Conservation (phyloP, 1,284 basidiomycete genomes). For the Cronartium quercuum region DNA sequence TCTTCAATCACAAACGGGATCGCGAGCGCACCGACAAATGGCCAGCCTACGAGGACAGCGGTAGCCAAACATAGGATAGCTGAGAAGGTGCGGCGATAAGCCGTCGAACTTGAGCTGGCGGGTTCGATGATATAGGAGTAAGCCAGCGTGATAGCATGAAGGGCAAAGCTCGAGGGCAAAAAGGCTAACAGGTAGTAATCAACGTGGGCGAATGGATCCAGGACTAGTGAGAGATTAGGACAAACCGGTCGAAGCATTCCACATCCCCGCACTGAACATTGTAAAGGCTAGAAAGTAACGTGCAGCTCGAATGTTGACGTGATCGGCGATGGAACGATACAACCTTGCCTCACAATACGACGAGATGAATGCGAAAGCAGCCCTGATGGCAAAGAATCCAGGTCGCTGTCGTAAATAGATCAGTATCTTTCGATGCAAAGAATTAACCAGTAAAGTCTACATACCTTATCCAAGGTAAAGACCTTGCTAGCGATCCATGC, state of each 20-base stretch:
- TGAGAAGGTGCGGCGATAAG: slow-evolving; percentile 57
- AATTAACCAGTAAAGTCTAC: slow-evolving; percentile 40
- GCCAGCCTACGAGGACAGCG: slow-evolving; percentile 64
- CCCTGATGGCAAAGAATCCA: slow-evolving; percentile 80
- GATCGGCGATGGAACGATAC: slow-evolving; percentile 71
- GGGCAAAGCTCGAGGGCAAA: slow-evolving; percentile 87
- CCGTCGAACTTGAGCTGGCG: slow-evolving; percentile 54
- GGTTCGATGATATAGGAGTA: slow-evolving; percentile 70
- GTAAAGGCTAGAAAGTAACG: slow-evolving; percentile 84
- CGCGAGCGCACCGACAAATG: slow-evolving; percentile 77
- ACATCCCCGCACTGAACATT: slow-evolving; percentile 83
- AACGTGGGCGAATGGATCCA: neutral
- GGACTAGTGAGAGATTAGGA: slow-evolving; percentile 24
- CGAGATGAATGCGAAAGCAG: slow-evolving; percentile 68
- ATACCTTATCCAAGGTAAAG: slow-evolving; percentile 52
- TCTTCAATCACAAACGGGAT: slow-evolving; percentile 89
- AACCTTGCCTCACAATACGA: slow-evolving; percentile 75
- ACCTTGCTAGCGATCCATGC: slow-evolving; percentile 49
- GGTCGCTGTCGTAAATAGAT: slow-evolving; percentile 56
- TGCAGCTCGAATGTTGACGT: slow-evolving; percentile 79
- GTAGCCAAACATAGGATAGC: slow-evolving; percentile 71
- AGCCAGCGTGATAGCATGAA: slow-evolving; percentile 81
- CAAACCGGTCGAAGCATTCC: slow-evolving; percentile 74
- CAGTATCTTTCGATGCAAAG: slow-evolving; percentile 38
- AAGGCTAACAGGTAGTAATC: slow-evolving; percentile 56